Conservation (phyloP, 1,284 basidiomycete species). For the Naganishia sp. region DNA sequence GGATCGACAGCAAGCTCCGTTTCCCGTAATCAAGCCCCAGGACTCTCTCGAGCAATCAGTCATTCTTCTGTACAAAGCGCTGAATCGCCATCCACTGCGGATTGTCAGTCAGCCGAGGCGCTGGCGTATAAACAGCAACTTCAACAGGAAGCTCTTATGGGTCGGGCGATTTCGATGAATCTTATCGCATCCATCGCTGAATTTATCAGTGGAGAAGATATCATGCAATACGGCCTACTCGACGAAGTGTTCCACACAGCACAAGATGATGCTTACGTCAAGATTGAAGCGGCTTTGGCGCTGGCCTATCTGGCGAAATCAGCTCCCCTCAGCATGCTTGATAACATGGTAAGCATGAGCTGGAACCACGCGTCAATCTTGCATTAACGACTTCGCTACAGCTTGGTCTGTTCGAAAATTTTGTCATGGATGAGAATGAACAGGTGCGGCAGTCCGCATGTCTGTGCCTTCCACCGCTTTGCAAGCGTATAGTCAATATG, state of each 20-base stretch:
- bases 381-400: constrained; percentile 46
- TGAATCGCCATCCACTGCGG: constrained; percentile 7
- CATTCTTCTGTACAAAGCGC: constrained; percentile 5
- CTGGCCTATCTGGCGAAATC: constrained; percentile 84
- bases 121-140: constrained; percentile 43
- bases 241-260: constrained; percentile 76
- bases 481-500: constrained; percentile 63
- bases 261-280: constrained; percentile 77
- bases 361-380: background rate
- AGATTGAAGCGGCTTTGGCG: constrained; percentile 86
- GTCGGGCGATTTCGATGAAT: constrained; percentile 88
- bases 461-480: constrained; percentile 78
- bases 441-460: constrained; percentile 88
- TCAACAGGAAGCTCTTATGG: constrained; percentile 73
- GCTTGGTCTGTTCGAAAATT: constrained; percentile 75
- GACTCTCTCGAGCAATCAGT: constrained; percentile 3
- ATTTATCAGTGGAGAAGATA: constrained; percentile 63
- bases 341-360: constrained; percentile 62
- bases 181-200: constrained; percentile 68
- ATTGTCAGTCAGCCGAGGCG: constrained; percentile 17
- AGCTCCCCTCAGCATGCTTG: constrained; percentile 70
- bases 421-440: constrained; percentile 71
- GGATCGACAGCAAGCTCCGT: constrained; percentile 1
- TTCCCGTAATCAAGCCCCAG: background rate
- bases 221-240: constrained; percentile 67